Evolutionary conservation across 2,329 filamentous ascomycete genomes (phyloP).

Genomic region (Gyromitra esculenta): DNA sequence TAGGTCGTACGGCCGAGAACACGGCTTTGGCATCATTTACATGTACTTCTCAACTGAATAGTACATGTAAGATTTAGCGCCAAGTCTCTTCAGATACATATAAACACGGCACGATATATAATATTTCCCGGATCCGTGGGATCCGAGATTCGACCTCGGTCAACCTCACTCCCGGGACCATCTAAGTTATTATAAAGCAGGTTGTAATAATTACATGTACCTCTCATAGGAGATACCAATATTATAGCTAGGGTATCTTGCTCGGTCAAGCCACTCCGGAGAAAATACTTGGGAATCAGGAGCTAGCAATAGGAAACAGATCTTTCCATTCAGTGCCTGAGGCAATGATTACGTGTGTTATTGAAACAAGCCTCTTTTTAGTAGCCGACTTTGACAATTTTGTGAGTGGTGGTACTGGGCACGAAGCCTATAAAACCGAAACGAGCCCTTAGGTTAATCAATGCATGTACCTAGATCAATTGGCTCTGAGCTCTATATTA

Average conservation of each 20-base stretch:
- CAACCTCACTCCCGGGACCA: background rate
- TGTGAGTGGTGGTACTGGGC: too few species aligned
- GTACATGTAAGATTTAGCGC: background rate
- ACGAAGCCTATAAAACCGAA: background rate
- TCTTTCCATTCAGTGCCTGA: background rate
- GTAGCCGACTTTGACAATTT: too few species aligned
- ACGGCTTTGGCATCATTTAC: background rate
- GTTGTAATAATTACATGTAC: conserved; percentile 3
- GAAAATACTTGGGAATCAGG: background rate
- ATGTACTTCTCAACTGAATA: background rate
- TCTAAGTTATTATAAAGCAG: background rate
- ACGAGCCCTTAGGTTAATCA: background rate
- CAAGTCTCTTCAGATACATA: background rate
- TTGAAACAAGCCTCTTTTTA: background rate
- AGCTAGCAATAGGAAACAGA: too few species aligned
- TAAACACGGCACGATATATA: conserved; percentile 5
- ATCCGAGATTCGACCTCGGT: background rate
- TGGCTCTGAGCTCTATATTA: background rate
- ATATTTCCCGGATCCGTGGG: background rate
- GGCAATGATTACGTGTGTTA: background rate
- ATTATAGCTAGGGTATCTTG: background rate
- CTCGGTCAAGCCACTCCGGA: background rate
- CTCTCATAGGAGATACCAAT: background rate
- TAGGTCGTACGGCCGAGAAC: background rate
- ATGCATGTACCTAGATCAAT: background rate